Evolutionary conservation across 179 eudicot genomes (phyloP), one percentile per base, ranked within the genome.

Genomic region (Silene coronaria): DNA sequence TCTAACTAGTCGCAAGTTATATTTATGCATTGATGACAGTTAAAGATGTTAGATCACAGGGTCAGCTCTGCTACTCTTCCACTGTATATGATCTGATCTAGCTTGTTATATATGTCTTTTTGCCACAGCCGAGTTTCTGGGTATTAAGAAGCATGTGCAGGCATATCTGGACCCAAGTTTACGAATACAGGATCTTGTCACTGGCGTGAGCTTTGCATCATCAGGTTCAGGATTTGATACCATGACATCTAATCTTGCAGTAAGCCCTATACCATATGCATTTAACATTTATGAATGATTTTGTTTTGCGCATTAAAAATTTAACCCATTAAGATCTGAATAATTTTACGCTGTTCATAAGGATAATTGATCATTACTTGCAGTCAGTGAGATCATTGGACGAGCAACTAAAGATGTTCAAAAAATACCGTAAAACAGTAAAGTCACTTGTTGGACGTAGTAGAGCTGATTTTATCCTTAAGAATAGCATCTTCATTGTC

Each of bases 331-430:
- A 38, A 7, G 45, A 32, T 24, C 66, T 13, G 30, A 4, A 4
- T 26, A 26, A 4, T 65, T 28, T 36, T 46, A 70, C 23, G 23
- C 12, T 68, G 32, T 22, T 14, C 45, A 14, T 45, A 45, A 0
- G 61, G 58, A 19, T 23, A 57, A 38, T 69, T 58, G 42, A 24
- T 36, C 17, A 38, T 32, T 58, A 34, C 58, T 8, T 63, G 79
- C 79, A 89, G 92, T 63, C 80, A 22, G 88, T 72, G 8, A 71
- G 73, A 78, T 66, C 92, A 10, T 0, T 85, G 64, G 22, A 83
- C 11, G 62, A 75, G 16, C 90, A 89, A 46, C 27, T 89, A 74
- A 73, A 78, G 21, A 71, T 82, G 75, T 87, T 87, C 63, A 81
- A 77, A 42, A 86, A 82, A 53, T 87, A 87, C 79, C 78, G 78